Evolutionary conservation across 768 basidiomycete genomes (phyloP).

Genomic region (Phanerochaete sordida): DNA sequence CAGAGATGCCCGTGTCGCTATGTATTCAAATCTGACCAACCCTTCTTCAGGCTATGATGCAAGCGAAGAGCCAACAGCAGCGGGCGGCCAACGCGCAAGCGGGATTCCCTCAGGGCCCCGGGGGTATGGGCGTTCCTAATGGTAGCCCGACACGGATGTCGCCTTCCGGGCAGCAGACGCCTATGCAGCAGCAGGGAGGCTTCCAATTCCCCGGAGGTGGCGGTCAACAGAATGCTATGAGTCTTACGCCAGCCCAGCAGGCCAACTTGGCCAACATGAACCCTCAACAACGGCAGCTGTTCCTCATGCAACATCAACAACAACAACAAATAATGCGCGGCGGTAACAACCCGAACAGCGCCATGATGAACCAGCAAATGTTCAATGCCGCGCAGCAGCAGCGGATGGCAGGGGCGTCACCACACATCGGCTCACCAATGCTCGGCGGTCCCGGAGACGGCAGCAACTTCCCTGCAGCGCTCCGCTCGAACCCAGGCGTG

Average conservation of each 20-base stretch:
- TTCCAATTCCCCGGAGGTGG: constrained; percentile 14
- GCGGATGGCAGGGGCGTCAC: constrained; percentile 43
- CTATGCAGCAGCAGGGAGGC: constrained; percentile 15
- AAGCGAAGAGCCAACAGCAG: constrained; percentile 20
- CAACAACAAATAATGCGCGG: constrained; percentile 21
- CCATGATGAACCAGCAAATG: constrained; percentile 24
- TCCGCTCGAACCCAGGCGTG: constrained; percentile 58
- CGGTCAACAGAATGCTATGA: constrained; percentile 10
- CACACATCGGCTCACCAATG: constrained; percentile 34
- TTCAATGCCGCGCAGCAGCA: constrained; percentile 41
- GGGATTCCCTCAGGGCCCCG: constrained; percentile 5
- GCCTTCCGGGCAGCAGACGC: constrained; percentile 16
- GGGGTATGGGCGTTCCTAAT: constrained; percentile 15
- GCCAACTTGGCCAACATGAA: constrained; percentile 20
- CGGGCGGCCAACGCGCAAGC: constrained; percentile 1
- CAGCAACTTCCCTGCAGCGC: constrained; percentile 38
- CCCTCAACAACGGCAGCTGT: constrained; percentile 43
- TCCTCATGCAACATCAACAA: constrained; percentile 36
- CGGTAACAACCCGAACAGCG: constrained; percentile 3
- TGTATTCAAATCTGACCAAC: neutral
- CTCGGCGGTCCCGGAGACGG: constrained; percentile 22
- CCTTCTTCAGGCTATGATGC: constrained; percentile 10
- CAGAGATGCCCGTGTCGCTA: neutral
- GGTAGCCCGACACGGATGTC: constrained; percentile 23
- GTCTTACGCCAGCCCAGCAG: constrained; percentile 26